Base-by-base conservation (phyloP, 106 monocot genomes). In the Dendrobium officinale region DNA sequence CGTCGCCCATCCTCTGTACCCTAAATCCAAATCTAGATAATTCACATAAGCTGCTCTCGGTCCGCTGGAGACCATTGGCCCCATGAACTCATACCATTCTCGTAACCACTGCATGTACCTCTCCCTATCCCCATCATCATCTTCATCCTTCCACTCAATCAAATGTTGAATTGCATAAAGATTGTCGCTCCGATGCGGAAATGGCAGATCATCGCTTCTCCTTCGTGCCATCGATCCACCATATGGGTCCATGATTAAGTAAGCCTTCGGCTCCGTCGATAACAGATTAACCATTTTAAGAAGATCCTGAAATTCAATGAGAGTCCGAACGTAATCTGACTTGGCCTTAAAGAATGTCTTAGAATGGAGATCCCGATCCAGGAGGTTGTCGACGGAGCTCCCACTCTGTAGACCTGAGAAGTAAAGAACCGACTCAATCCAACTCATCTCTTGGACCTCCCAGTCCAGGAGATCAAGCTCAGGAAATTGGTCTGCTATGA, bases 271-370 rank as follows among this genome's bases (percentile, higher is more conserved):
- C 77, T 89, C 79, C 61, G 17, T 2, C 6, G 79, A 74, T 1
- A 88, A 54, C 75, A 49, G 0, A 18, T 77, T 49, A 26, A 90
- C 11, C 19, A 72, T 76, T 2, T 26, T 18, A 64, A 73, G 44
- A 1, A 89, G 59, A 11, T 83, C 84, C 0, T 8, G 4, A 2
- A 78, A 26, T 4, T 83, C 17, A 22, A 90, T 83, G 5, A 58
- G 87, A 0, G 45, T 29, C 15, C 72, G 79, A 13, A 93, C 93
- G 73, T 87, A 91, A 51, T 93, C 93, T 0, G 93, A 93, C 31
- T 91, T 93, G 9, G 85, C 93, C 49, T 93, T 93, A 87, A 89
- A 93, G 83, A 56, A 93, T 0, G 66, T 84, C 84, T 88, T 89
- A 0, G 6, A 15, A 37, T 73, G 84, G 24, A 84, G 78, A 17